These are phyloP conservation scores for Boletus smithii DNA, from an alignment of 1,284 basidiomycete genomes.

Conservation along the genomic window DNA sequence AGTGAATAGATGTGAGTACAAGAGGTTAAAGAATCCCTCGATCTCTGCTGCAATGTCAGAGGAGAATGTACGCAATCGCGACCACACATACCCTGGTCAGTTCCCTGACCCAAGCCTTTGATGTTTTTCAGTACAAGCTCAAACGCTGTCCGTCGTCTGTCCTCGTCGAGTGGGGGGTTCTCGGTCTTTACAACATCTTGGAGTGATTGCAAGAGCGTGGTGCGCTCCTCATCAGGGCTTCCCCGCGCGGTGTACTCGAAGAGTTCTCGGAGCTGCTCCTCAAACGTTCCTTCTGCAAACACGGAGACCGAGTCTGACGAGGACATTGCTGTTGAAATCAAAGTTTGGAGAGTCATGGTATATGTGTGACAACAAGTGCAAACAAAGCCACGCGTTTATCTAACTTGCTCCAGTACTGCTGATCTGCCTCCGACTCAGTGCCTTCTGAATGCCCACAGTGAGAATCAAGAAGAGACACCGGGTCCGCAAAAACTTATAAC, in stretches of 20 bases:
- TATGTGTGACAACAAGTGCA: constrained; percentile 14
- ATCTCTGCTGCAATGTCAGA: constrained; percentile 50
- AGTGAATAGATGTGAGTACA: constrained; percentile 66
- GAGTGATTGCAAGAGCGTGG: constrained; percentile 63
- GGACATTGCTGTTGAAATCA: constrained; percentile 20
- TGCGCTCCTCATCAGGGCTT: constrained; percentile 65
- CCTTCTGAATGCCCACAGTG: background rate
- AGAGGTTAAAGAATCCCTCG: constrained; percentile 83
- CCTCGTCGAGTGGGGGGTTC: constrained; percentile 44
- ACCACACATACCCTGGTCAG: constrained; percentile 59
- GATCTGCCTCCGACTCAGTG: background rate
- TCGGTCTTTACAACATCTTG: constrained; percentile 54
- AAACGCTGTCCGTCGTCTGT: constrained; percentile 51
- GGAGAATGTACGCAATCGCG: background rate
- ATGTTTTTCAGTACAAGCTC: constrained; percentile 57
- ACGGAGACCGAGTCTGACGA: constrained; percentile 72
- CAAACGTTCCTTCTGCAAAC: constrained; percentile 85
- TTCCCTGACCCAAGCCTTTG: constrained; percentile 69
- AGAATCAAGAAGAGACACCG: background rate
- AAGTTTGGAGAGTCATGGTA: background rate
- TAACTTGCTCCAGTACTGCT: background rate
- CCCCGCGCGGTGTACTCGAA: constrained; percentile 72
- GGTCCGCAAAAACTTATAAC: no score
- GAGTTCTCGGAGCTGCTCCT: constrained; percentile 80
- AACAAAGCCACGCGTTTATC: constrained; percentile 10